Percentiles rank a stretch among this genome's conserved stretches.
Conservation (phyloP, 192 early-diverging fungal species). For the Dissophora globulifera region DNA sequence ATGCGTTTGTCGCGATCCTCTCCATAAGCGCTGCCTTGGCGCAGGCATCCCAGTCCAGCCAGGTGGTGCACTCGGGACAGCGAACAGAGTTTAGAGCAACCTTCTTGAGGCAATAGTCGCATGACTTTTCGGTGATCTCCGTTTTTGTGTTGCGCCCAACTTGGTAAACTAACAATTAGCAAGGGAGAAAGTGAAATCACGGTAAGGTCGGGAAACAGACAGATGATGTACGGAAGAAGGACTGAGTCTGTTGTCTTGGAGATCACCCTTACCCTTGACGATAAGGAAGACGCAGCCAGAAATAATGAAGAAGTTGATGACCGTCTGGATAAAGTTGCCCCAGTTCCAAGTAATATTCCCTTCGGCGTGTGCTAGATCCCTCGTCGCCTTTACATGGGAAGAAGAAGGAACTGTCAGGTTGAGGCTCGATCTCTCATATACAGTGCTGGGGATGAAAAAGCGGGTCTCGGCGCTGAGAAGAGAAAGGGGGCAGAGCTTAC, state of each 20-base stretch:
- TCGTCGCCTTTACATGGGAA: constrained; percentile 1
- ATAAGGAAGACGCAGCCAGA: constrained; percentile 67
- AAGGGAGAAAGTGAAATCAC: background rate
- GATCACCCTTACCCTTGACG: constrained; percentile 57
- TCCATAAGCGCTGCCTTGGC: constrained; percentile 31
- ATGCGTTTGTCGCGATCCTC: background rate
- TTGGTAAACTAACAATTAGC: constrained; percentile 29
- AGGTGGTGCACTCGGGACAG: constrained; percentile 54
- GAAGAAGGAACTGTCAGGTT: background rate
- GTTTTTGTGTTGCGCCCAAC: constrained; percentile 25
- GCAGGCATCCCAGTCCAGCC: constrained; percentile 54
- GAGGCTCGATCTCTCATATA: too few species aligned
- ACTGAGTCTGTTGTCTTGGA: too few species aligned
- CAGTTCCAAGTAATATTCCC: constrained; percentile 66
- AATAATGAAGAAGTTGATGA: constrained; percentile 76
- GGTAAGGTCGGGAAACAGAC: background rate
- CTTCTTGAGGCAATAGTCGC: constrained; percentile 49
- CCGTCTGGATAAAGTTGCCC: constrained; percentile 69
- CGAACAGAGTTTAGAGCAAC: constrained; percentile 38
- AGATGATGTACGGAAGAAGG: background rate
- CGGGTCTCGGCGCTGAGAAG: constrained; percentile 6
- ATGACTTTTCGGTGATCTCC: constrained; percentile 32
- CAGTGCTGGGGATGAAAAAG: too few species aligned
- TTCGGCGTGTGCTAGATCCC: constrained; percentile 40
- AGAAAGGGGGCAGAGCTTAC: background rate